These are phyloP conservation scores for Abrus precatorius DNA, from an alignment of 306 rosid species.

Conservation along the genomic window DNA sequence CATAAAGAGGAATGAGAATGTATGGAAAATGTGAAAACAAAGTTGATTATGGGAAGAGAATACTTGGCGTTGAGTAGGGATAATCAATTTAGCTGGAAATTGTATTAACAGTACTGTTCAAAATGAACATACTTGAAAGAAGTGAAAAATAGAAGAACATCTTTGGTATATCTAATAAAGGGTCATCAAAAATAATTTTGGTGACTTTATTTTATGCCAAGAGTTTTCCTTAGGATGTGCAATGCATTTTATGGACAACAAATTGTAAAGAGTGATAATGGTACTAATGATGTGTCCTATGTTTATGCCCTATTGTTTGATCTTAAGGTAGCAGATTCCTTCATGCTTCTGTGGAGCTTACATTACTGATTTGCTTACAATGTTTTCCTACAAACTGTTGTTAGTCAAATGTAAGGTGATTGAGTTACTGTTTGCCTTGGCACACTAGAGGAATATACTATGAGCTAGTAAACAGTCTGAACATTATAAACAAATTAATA, in stretches of 20 bases:
- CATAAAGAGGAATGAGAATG: background rate
- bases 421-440: conserved; percentile 36
- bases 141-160: conserved; percentile 21
- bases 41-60: conserved; percentile 24
- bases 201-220: conserved; percentile 29
- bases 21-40: conserved; percentile 34
- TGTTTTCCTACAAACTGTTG: conserved; percentile 5
- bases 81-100: conserved; percentile 29
- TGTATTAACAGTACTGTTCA: background rate
- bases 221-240: conserved; percentile 31
- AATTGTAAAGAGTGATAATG: conserved; percentile 12
- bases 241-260: background rate
- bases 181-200: conserved; percentile 15
- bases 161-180: background rate
- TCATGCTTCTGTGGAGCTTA: conserved; percentile 19
- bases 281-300: conserved; percentile 23
- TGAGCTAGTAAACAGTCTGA: conserved; percentile 5
- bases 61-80: conserved; percentile 20
- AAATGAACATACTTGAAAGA: conserved; percentile 35
- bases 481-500: background rate
- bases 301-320: conserved; percentile 11
- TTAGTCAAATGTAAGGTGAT: conserved; percentile 36
- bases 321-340: conserved; percentile 20
- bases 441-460: conserved; percentile 28
- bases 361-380: conserved; percentile 22